These are phyloP conservation scores for Boletus fagicola DNA, from an alignment of 768 basidiomycete species.

Conservation along the genomic window DNA sequence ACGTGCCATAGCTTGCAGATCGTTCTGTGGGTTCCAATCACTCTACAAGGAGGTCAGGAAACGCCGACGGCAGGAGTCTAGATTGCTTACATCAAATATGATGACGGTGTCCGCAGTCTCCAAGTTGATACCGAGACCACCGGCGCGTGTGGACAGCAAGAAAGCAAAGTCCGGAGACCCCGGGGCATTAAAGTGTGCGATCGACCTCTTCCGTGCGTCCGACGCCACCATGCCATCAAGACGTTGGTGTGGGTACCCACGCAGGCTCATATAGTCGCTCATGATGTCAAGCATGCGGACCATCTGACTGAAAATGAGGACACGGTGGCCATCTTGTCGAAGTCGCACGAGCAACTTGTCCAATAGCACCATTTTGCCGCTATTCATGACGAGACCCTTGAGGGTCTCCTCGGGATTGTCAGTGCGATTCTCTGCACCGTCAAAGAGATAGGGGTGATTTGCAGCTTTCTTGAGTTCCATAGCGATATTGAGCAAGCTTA, in stretches of 20 bases:
- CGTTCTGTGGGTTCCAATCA: slow-evolving; percentile 99
- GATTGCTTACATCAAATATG: slow-evolving; percentile 85
- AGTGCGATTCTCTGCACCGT: slow-evolving; percentile 78
- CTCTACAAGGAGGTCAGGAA: slow-evolving; percentile 52
- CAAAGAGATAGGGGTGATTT: slow-evolving; percentile 97
- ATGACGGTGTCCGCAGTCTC: slow-evolving; percentile 99
- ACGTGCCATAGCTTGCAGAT: slow-evolving; percentile 98
- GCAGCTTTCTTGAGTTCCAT: slow-evolving; percentile 99
- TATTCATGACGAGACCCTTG: slow-evolving; percentile 97
- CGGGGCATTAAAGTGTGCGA: slow-evolving; percentile 94
- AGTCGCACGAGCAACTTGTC: slow-evolving; percentile 94
- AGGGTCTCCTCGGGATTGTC: slow-evolving; percentile 77
- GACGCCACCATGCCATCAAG: slow-evolving; percentile 95
- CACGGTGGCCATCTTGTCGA: slow-evolving; percentile 90
- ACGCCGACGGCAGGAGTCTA: neutral
- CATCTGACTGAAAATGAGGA: slow-evolving; percentile 99
- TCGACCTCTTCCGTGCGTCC: slow-evolving; percentile 90
- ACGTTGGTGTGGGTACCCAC: slow-evolving; percentile 91
- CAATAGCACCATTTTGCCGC: slow-evolving; percentile 96
- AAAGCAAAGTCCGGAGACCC: slow-evolving; percentile 96
- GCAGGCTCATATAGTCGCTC: slow-evolving; percentile 90
- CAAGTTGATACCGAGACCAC: slow-evolving; percentile 96
- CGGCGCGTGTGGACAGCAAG: slow-evolving; percentile 92
- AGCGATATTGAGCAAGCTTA: slow-evolving; percentile 95
- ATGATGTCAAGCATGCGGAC: slow-evolving; percentile 98